Conservation (phyloP, 208 protist species). For the Angomonas deanei region DNA sequence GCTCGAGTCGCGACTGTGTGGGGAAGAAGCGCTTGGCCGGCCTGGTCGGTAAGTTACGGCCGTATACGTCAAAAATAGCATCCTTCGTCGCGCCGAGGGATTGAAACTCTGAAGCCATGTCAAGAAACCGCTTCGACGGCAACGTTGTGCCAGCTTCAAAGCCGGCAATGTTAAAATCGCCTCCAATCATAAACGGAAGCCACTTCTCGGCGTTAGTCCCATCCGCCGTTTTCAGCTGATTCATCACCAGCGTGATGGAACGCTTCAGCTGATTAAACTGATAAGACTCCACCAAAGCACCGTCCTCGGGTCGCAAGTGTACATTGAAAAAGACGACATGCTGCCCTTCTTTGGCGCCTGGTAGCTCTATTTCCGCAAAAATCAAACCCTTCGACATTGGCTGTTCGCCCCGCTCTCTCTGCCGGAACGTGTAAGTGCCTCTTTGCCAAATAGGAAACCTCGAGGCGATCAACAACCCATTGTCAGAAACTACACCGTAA, state of each 20-base stretch:
- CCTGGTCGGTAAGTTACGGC: slow-evolving; percentile 58
- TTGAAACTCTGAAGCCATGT: slow-evolving; percentile 63
- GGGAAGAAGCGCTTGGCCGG: slow-evolving; percentile 79
- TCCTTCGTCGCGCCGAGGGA: slow-evolving; percentile 53
- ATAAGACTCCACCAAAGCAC: slow-evolving; percentile 33
- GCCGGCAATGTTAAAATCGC: slow-evolving; percentile 82
- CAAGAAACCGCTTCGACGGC: slow-evolving; percentile 45
- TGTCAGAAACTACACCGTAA: slow-evolving; percentile 73
- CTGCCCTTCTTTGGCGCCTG: slow-evolving; percentile 21
- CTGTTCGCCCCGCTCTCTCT: slow-evolving; percentile 26
- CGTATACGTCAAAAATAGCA: slow-evolving; percentile 46
- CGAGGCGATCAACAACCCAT: slow-evolving; percentile 83
- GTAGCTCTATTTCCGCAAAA: slow-evolving; percentile 78
- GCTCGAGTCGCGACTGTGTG: slow-evolving; percentile 69
- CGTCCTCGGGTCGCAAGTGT: slow-evolving; percentile 71
- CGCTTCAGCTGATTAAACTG: slow-evolving; percentile 73
- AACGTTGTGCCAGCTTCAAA: slow-evolving; percentile 43
- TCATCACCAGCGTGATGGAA: slow-evolving; percentile 62
- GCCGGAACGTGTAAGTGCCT: slow-evolving; percentile 82
- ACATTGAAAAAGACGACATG: slow-evolving; percentile 76
- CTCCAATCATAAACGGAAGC: slow-evolving; percentile 70
- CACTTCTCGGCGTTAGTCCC: background rate
- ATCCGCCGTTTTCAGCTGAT: slow-evolving; percentile 30
- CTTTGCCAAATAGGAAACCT: slow-evolving; percentile 74
- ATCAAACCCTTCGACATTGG: slow-evolving; percentile 66